Base-by-base conservation (phyloP, 495 filamentous ascomycete species). In the Ascodesmis nigricans region DNA sequence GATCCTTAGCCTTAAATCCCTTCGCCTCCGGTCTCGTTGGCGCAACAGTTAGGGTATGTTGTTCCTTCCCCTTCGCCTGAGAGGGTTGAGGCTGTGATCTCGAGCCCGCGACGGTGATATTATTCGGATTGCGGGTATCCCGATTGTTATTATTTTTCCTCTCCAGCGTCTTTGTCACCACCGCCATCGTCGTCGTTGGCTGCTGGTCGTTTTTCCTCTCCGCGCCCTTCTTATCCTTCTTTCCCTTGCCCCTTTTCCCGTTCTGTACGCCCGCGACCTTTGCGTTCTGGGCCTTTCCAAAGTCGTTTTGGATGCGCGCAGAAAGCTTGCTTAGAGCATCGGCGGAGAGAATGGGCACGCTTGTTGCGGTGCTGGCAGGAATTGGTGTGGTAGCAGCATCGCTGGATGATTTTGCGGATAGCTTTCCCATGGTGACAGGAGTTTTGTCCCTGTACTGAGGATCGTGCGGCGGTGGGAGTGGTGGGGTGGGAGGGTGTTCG, bases 91-190 rank as follows among this genome's bases (percentile, higher is more conserved):
- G n/a, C n/a, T n/a, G n/a, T n/a, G n/a, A n/a, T n/a, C n/a, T n/a
- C n/a, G n/a, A n/a, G n/a, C n/a, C n/a, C n/a, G n/a, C n/a, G n/a
- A n/a, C n/a, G n/a, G n/a, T n/a, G n/a, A n/a, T n/a, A n/a, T n/a
- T n/a, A n/a, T n/a, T n/a, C n/a, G n/a, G n/a, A n/a, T n/a, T n/a
- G n/a, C n/a, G n/a, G n/a, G n/a, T n/a, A n/a, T n/a, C n/a, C n/a
- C n/a, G n/a, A 9, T 54, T 49, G 21, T 55, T 54, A 18, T 45
- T 38, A 41, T 59, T 53, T 42, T 65, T 66, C 23, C 63, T 45
- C 25, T 62, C 61, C 5, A 30, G 36, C 19, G 42, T 41, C 25
- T 51, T 48, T 28, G 50, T 53, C 10, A 47, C 20, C 14, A 40
- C 43, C 2, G 44, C 41, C 31, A 54, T 44, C 29, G 58, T 65